Base-by-base conservation (phyloP, 1,139 yeast genomes). In the Keqinozyma sinolaborantium region DNA sequence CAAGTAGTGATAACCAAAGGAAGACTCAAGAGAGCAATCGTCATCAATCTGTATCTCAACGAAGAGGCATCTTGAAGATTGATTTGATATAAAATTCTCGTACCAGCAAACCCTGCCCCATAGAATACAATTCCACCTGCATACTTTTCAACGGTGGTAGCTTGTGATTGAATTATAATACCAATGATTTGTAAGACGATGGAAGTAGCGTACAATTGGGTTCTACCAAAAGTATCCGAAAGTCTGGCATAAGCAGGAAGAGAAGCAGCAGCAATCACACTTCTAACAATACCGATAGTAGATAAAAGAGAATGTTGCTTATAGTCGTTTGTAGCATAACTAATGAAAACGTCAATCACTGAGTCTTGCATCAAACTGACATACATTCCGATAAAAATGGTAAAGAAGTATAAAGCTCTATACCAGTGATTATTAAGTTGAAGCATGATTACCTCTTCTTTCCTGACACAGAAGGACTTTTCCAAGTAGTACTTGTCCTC, bases 1-100 rank as follows among this genome's bases (percentile, higher is more conserved):
- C 67, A 60, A 11, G 54, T 43, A 26, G 51, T 58, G 29, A 56
- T 48, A 28, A 60, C 32, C 30, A 48, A 57, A 14, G 66, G 66
- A 5, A 53, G 35, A 1, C 60, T 30, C 9, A 58, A 37, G 4
- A 58, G 24, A 15, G 56, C 53, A 15, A 35, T 29, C 7, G 51
- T 27, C 3, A 59, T 37, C 21, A 62, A 55, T 45, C 66, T 52
- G 52, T 61, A 58, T 41, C 58, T 53, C 40, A 60, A 44, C 13
- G 59, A 45, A 5, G 64, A 56, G 30, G 57, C 38, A 40, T 60
- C 65, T 10, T 60, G 64, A 16, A 57, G 41, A 30, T 58, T 35
- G 29, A 34, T 31, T 15, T 18, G 16, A 15, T 25, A 31, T 19
- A 34, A 26, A 14, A 24, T 31, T 11, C 28, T 16, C 10, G 57